Evolutionary conservation across 306 rosid species (phyloP).

Genomic region (Canavalia ensiformis): DNA sequence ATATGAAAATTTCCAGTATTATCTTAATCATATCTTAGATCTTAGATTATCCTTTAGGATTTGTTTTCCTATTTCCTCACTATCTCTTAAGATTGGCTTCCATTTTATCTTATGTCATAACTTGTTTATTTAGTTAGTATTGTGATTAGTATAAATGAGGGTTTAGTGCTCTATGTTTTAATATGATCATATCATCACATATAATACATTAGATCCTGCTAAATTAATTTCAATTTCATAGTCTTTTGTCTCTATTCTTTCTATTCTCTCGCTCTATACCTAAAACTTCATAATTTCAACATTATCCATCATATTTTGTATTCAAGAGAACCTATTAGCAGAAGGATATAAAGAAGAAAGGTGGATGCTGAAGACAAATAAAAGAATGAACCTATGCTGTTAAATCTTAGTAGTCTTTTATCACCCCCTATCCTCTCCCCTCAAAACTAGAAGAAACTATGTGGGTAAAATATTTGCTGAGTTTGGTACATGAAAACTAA

Average conservation of each 20-base stretch:
- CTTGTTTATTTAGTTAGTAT: conserved; percentile 1
- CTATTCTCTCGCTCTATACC: neutral
- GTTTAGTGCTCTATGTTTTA: too few species aligned
- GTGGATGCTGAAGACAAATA: conserved; percentile 18
- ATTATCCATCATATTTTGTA: neutral
- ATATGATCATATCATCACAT: too few species aligned
- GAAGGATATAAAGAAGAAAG: conserved; percentile 11
- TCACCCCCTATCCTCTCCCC: conserved; percentile 5
- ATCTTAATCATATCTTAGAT: too few species aligned
- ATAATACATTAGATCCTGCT: too few species aligned
- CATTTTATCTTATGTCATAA: neutral
- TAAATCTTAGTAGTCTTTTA: conserved; percentile 25
- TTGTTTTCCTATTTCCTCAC: neutral
- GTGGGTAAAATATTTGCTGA: neutral
- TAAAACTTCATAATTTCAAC: neutral
- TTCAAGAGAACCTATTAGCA: neutral
- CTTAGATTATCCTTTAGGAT: neutral
- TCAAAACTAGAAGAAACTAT: conserved; percentile 11
- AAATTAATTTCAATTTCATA: neutral
- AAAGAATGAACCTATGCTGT: neutral
- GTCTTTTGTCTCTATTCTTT: neutral
- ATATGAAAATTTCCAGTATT: neutral
- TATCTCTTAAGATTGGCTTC: neutral
- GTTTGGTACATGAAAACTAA: conserved; percentile 32
- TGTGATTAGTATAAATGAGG: neutral